phyloP scores from a whole-genome alignment of 345 rosid species.

The Aurinia saxatilis region DNA sequence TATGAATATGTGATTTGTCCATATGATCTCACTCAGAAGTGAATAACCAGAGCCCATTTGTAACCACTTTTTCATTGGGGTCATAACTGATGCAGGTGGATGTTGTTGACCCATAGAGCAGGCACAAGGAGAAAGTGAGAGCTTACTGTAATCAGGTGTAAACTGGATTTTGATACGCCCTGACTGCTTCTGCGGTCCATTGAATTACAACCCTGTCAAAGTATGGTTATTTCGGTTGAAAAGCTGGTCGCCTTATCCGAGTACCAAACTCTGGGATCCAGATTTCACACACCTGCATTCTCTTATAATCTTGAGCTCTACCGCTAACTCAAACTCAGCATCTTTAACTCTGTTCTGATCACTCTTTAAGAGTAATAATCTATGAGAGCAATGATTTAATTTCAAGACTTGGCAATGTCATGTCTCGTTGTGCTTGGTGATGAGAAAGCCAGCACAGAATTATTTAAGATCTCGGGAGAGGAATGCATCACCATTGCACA shows the following conservation, averaged over 20 bases:
- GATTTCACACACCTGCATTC: too few species aligned
- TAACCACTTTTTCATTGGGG: background rate
- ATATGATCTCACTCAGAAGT: background rate
- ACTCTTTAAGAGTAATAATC: too few species aligned
- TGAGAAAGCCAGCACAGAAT: too few species aligned
- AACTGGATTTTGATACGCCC: slow-evolving; percentile 97
- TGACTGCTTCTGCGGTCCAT: slow-evolving; percentile 86
- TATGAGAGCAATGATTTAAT: too few species aligned
- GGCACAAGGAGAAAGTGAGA: slow-evolving; percentile 95
- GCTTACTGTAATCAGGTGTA: slow-evolving; percentile 51
- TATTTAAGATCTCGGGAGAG: too few species aligned
- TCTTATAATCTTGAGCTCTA: too few species aligned
- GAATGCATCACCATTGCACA: too few species aligned
- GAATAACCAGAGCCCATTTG: background rate
- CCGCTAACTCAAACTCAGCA: too few species aligned
- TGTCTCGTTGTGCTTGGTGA: too few species aligned
- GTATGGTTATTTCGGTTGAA: slow-evolving; percentile 97
- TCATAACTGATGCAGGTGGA: slow-evolving; percentile 40
- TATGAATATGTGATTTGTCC: background rate
- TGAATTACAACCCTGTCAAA: slow-evolving; percentile 96
- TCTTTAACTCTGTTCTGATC: too few species aligned
- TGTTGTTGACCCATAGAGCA: slow-evolving; percentile 94
- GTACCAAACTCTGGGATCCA: too few species aligned
- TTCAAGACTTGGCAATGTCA: too few species aligned
- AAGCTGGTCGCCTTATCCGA: slow-evolving; percentile 89